Conservation (phyloP, 1,284 basidiomycete species). For the Tilletia indica region DNA sequence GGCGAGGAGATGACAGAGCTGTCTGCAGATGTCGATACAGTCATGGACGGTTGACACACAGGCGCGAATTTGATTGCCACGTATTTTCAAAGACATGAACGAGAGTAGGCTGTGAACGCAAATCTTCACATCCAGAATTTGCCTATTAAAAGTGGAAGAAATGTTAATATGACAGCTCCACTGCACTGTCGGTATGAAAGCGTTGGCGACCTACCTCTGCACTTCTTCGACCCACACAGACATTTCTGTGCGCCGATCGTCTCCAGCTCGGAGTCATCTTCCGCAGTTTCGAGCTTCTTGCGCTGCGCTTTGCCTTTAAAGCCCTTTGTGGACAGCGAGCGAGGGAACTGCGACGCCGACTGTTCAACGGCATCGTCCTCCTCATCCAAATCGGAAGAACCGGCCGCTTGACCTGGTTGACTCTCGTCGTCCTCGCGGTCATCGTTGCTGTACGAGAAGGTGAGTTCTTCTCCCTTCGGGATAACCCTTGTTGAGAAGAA, state of each 20-base stretch:
- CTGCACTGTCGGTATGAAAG: not conserved
- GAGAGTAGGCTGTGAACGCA: not conserved
- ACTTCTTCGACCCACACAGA: not conserved
- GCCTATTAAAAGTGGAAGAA: not conserved
- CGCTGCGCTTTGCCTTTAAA: not conserved
- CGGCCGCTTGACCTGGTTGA: not conserved
- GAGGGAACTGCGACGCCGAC: not conserved
- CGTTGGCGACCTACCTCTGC: not conserved
- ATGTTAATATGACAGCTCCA: not conserved
- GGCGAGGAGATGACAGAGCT: not conserved
- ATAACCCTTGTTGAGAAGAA: constrained; percentile 72
- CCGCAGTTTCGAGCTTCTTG: not conserved
- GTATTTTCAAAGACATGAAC: too few species aligned
- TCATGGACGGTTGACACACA: constrained; percentile 10
- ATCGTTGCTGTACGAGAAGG: constrained; percentile 6
- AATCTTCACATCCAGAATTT: not conserved
- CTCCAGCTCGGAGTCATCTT: not conserved
- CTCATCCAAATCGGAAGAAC: not conserved
- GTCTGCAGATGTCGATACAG: constrained; percentile 2
- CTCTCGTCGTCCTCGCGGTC: not conserved
- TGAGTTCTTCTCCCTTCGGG: constrained; percentile 63
- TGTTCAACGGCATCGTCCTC: not conserved
- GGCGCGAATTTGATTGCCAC: too few species aligned
- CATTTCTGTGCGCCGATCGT: not conserved
- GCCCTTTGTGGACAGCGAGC: not conserved